Base-by-base conservation (phyloP, 1,284 basidiomycete species). In the Tremellales sp. region DNA sequence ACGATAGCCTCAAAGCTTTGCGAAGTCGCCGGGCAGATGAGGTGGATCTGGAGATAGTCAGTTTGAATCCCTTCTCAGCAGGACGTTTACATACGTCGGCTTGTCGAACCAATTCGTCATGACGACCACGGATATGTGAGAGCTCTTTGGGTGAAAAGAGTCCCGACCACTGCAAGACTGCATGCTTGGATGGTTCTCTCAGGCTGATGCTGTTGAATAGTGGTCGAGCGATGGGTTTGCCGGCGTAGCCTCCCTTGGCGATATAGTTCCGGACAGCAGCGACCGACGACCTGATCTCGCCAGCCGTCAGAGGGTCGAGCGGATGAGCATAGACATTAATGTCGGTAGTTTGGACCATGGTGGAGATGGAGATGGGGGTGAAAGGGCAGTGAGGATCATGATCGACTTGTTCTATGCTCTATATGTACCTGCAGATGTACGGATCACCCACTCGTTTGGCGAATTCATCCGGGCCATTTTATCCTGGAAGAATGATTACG, bases 291-390 rank as follows among this genome's bases (percentile, higher is more conserved):
- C 40, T 45, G 55, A 74, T 71, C 64, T 76, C 74, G 4, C 27
- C 47, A 8, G 62, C 46, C 13, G 65, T 61, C 36, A 75, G 64
- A 18, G 74, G 71, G 53, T 76, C 75, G 45, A 75, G 68, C 13
- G 75, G 75, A 58, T 76, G 75, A 16, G 60, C 60, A 36, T 46
- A 34, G 26, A n/a, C n/a, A n/a, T n/a, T n/a, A n/a, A n/a, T n/a
- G n/a, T n/a, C n/a, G n/a, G n/a, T n/a, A n/a, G n/a, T n/a, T n/a
- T n/a, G n/a, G n/a, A n/a, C n/a, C n/a, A n/a, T n/a, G n/a, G n/a
- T n/a, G n/a, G n/a, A n/a, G n/a, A n/a, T n/a, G n/a, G n/a, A n/a
- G n/a, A n/a, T n/a, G n/a, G n/a, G n/a, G n/a, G n/a, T n/a, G n/a
- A n/a, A n/a, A n/a, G n/a, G n/a, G n/a, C n/a, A n/a, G n/a, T n/a